Conservation (phyloP, 805 yeast genomes). For the Wickerhamiella allomyrinae region DNA sequence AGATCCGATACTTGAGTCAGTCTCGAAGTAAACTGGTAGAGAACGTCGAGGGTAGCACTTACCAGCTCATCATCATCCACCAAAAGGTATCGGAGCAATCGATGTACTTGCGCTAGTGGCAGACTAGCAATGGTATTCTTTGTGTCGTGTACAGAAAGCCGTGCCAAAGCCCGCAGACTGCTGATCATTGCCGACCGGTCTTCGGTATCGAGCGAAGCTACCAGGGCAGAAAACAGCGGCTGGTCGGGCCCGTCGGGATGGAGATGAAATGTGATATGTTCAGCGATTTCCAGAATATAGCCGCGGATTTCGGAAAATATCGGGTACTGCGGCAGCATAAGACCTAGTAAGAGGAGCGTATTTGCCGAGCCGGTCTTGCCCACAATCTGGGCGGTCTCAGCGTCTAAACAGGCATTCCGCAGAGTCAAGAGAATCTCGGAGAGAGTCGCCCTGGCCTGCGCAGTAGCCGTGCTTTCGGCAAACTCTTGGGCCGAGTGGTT, state of each 20-base stretch:
- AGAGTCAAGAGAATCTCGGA: slow-evolving; percentile 49
- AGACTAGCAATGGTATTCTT: slow-evolving; percentile 39
- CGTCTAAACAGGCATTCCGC: slow-evolving; percentile 73
- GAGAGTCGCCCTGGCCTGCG: slow-evolving; percentile 20
- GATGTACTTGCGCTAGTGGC: slow-evolving; percentile 34
- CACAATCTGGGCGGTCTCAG: slow-evolving; percentile 64
- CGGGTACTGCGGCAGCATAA: slow-evolving; percentile 19
- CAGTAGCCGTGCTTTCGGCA: slow-evolving; percentile 8
- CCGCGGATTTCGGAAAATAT: slow-evolving; percentile 23
- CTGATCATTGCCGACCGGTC: slow-evolving; percentile 63
- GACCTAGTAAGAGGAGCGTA: slow-evolving; percentile 30
- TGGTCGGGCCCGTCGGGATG: slow-evolving; percentile 64
- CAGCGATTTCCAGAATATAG: slow-evolving; percentile 66
- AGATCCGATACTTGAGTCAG: slow-evolving; percentile 36
- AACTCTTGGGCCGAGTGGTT: slow-evolving; percentile 8
- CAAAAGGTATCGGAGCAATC: slow-evolving; percentile 43
- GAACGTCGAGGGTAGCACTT: slow-evolving; percentile 61
- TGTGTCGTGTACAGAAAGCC: slow-evolving; percentile 55
- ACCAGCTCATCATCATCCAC: slow-evolving; percentile 57
- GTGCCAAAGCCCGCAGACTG: slow-evolving; percentile 59
- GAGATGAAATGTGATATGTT: slow-evolving; percentile 68
- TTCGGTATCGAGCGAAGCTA: slow-evolving; percentile 34
- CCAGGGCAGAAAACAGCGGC: slow-evolving; percentile 41
- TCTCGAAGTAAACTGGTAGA: slow-evolving; percentile 47
- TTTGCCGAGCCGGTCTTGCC: slow-evolving; percentile 40